These are phyloP conservation scores for Apiotrichum veenhuisii DNA, from an alignment of 1,284 basidiomycete species.

Conservation along the genomic window DNA sequence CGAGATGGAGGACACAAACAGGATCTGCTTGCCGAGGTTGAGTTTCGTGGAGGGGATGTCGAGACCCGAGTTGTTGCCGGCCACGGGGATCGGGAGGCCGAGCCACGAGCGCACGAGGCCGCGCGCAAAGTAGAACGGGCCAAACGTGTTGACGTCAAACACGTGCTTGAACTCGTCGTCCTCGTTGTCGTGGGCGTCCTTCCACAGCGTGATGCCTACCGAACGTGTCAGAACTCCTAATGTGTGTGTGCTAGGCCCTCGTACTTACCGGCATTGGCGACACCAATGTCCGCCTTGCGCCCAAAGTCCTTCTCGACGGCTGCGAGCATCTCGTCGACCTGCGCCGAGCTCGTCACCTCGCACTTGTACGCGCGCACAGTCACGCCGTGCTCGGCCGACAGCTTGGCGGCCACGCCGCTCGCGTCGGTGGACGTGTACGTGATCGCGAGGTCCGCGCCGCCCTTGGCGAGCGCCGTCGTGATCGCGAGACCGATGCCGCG, in stretches of 20 bases:
- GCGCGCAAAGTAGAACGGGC: slow-evolving; percentile 42
- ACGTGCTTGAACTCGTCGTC: slow-evolving; percentile 41
- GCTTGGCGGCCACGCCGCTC: slow-evolving; percentile 1
- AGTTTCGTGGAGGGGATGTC: background rate
- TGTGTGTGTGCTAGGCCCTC: background rate
- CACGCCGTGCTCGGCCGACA: slow-evolving; percentile 15
- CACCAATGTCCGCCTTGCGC: slow-evolving; percentile 1
- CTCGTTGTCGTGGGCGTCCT: slow-evolving; percentile 37
- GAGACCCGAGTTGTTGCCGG: background rate
- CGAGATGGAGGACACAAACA: slow-evolving; percentile 48
- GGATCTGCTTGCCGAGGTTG: slow-evolving; percentile 44
- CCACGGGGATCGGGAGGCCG: slow-evolving; percentile 22
- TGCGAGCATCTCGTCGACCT: slow-evolving; percentile 27
- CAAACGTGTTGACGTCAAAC: slow-evolving; percentile 45
- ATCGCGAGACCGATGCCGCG: slow-evolving; percentile 35
- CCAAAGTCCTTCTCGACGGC: slow-evolving; percentile 6
- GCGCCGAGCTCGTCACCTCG: slow-evolving; percentile 27
- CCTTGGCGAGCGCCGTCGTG: slow-evolving; percentile 31
- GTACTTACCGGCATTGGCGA: slow-evolving; percentile 11
- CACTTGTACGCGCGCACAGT: slow-evolving; percentile 34
- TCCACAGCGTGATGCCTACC: slow-evolving; percentile 41
- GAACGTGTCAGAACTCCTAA: background rate
- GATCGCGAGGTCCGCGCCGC: slow-evolving; percentile 41
- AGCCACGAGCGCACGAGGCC: slow-evolving; percentile 42
- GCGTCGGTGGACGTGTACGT: slow-evolving; percentile 45